A percentile compares a stretch with the other conserved stretches of the same genome.
Conservation (phyloP, 768 basidiomycete genomes). For the Mycena rebaudengoi region DNA sequence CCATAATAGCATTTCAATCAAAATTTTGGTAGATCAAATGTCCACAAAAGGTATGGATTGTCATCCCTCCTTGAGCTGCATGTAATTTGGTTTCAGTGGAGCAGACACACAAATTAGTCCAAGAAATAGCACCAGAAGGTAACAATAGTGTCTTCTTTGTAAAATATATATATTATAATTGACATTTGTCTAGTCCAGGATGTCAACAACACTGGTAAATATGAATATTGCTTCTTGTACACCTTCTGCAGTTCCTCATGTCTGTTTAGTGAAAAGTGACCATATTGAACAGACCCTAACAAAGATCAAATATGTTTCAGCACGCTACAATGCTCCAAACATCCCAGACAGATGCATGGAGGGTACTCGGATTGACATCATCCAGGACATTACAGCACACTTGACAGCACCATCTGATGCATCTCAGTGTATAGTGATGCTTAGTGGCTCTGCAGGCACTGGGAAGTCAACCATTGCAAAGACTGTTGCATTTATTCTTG, state of each 20-base stretch:
- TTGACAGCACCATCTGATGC: too few species aligned
- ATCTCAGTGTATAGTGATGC: too few species aligned
- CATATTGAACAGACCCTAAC: not conserved
- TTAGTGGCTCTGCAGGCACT: too few species aligned
- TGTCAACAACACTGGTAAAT: too few species aligned
- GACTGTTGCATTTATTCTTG: slow-evolving; percentile 1
- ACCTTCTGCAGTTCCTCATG: too few species aligned
- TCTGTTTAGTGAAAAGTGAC: not conserved
- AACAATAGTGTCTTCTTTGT: not conserved
- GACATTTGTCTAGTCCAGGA: not conserved
- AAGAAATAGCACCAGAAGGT: not conserved
- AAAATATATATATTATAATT: not conserved
- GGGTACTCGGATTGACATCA: slow-evolving; percentile 1
- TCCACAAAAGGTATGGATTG: too few species aligned
- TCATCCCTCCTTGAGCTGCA: too few species aligned
- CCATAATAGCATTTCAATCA: too few species aligned
- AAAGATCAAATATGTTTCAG: slow-evolving; percentile 3
- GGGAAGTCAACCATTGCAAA: slow-evolving; percentile 16
- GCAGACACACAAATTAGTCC: not conserved
- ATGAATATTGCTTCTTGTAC: too few species aligned
- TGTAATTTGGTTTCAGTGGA: too few species aligned
- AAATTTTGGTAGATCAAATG: too few species aligned
- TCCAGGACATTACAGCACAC: slow-evolving; percentile 5
- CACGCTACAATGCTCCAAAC: slow-evolving; percentile 1
- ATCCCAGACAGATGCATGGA: slow-evolving; percentile 2